A percentile compares a stretch with the other conserved stretches of the same genome.
Evolutionary conservation across 306 rosid species (phyloP).

Genomic region (Prunus mira): DNA sequence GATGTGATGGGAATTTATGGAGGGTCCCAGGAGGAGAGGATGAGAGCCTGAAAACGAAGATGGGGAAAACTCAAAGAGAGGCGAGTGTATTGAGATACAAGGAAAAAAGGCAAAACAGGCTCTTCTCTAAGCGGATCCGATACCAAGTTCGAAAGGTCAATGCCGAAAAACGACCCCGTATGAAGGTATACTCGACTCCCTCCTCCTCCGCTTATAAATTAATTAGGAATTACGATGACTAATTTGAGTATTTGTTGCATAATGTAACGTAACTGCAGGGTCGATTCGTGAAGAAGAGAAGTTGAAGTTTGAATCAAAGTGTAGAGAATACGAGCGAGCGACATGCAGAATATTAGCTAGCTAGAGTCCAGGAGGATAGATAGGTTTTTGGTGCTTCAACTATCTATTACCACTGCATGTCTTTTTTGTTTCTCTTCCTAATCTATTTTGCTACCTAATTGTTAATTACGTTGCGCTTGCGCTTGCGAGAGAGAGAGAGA

Average conservation of each 20-base stretch:
- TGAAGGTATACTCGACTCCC: slow-evolving; percentile 53
- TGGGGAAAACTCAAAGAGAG: slow-evolving; percentile 51
- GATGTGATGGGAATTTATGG: slow-evolving; percentile 50
- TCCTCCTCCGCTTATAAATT: not conserved
- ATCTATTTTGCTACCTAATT: not conserved
- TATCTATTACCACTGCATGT: not conserved
- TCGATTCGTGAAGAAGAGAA: slow-evolving; percentile 87
- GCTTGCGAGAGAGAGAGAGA: no score
- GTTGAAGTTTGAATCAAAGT: slow-evolving; percentile 20
- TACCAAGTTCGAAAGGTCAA: slow-evolving; percentile 88
- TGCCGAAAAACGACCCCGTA: slow-evolving; percentile 89
- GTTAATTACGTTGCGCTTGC: not conserved
- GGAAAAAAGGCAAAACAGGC: slow-evolving; percentile 78
- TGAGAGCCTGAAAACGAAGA: slow-evolving; percentile 21
- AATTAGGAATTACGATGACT: not conserved
- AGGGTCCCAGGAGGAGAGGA: slow-evolving; percentile 53
- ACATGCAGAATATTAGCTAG: no score
- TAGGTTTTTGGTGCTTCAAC: not conserved
- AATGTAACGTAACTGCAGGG: slow-evolving; percentile 52
- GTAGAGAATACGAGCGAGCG: not conserved
- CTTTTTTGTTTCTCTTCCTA: not conserved
- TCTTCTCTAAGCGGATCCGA: slow-evolving; percentile 72
- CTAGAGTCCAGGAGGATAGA: not conserved
- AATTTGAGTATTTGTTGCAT: not conserved
- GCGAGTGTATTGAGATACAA: slow-evolving; percentile 89